A percentile compares a stretch with the other conserved stretches of the same genome.
Evolutionary conservation across 2,329 filamentous ascomycete genomes (phyloP).

Genomic region (Akanthomyces dipterigenus): DNA sequence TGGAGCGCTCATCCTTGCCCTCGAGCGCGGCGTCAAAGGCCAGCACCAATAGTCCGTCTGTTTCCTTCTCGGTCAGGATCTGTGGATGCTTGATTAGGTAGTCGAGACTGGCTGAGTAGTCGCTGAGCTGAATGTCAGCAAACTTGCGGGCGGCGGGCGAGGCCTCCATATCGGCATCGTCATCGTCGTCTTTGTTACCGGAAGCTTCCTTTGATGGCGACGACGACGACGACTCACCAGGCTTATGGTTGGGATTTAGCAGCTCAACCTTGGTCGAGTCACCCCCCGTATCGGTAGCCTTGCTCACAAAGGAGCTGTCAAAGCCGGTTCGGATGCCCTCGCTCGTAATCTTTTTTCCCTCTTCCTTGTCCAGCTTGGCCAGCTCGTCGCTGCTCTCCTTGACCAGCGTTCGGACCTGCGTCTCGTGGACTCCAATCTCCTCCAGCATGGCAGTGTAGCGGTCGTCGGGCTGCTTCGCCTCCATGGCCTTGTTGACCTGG

Average conservation of each 20-base stretch:
- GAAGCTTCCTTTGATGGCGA: constrained; percentile 15
- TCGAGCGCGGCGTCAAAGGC: constrained; percentile 85
- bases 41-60: constrained; percentile 82
- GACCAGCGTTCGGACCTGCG: constrained; percentile 73
- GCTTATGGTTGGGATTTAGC: constrained; percentile 57
- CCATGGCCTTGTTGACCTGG: constrained; percentile 79
- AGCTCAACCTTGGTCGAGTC: constrained; percentile 58
- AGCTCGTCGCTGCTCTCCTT: constrained; percentile 68
- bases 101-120: constrained; percentile 66
- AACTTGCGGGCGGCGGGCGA: constrained; percentile 76
- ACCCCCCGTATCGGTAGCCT: constrained; percentile 41
- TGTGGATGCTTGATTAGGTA: constrained; percentile 75
- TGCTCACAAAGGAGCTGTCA: constrained; percentile 75
- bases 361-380: constrained; percentile 75
- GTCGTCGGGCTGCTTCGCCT: constrained; percentile 64
- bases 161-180: constrained; percentile 67
- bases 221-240: background rate
- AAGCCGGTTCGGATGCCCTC: constrained; percentile 86
- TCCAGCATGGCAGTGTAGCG: constrained; percentile 69
- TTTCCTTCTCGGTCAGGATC: constrained; percentile 77
- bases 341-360: constrained; percentile 86
- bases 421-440: constrained; percentile 69
- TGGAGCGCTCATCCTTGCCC: constrained; percentile 66
- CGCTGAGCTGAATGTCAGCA: constrained; percentile 65
- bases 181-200: constrained; percentile 52